These are phyloP conservation scores for Thermoascus crustaceus DNA, from an alignment of 2,329 filamentous ascomycete species.

Conservation along the genomic window DNA sequence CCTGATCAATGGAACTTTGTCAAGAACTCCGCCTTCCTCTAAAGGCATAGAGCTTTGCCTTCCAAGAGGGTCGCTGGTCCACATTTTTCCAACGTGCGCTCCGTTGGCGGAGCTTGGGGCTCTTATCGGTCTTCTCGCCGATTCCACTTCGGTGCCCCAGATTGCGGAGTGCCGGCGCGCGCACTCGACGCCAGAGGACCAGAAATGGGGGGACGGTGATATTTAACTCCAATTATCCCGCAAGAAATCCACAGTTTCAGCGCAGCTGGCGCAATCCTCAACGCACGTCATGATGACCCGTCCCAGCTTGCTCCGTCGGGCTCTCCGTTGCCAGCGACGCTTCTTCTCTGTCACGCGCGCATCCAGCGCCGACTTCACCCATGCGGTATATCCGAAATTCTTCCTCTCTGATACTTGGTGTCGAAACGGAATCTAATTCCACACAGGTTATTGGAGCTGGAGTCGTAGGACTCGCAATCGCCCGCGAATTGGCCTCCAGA, in stretches of 20 bases:
- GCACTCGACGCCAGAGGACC: neutral
- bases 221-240: neutral
- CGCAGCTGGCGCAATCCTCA: neutral
- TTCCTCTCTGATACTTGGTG: neutral
- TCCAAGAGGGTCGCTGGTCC: too few relatives aligned
- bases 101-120: too few relatives aligned
- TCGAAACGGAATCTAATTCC: slow-evolving; percentile 1
- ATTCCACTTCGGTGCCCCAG: neutral
- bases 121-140: slow-evolving; percentile 1
- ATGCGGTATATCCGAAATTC: slow-evolving; percentile 39
- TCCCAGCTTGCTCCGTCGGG: slow-evolving; percentile 5
- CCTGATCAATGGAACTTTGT: too few relatives aligned
- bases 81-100: too few relatives aligned
- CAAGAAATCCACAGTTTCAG: too few relatives aligned
- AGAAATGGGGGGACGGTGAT: neutral
- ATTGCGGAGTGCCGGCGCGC: neutral
- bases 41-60: too few relatives aligned
- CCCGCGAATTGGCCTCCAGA: slow-evolving; percentile 58
- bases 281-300: slow-evolving; percentile 11
- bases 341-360: slow-evolving; percentile 37
- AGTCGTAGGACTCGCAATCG: slow-evolving; percentile 72
- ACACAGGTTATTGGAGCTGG: slow-evolving; percentile 56
- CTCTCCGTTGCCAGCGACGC: slow-evolving; percentile 12
- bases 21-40: too few relatives aligned
- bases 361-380: slow-evolving; percentile 52